A percentile compares a stretch with the other conserved stretches of the same genome.
phyloP scores from a whole-genome alignment of 192 early-diverging fungal species.

The Dispira simplex region DNA sequence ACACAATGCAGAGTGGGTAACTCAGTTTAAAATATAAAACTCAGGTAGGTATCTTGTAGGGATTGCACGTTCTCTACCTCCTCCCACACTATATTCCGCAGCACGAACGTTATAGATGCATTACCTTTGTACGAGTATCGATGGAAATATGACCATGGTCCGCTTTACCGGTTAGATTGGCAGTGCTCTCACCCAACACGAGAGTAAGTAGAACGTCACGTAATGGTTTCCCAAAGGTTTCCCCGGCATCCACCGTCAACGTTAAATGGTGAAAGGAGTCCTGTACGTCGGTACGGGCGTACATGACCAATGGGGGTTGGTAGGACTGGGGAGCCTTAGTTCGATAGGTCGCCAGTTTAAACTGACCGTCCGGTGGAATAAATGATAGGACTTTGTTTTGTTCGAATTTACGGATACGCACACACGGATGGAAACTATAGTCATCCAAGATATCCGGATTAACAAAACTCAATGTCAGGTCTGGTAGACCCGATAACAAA shows the following conservation, averaged over 20 bases:
- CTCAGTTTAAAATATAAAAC: neutral
- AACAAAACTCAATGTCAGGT: constrained; percentile 57
- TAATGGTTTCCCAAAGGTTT: neutral
- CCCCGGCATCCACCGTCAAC: neutral
- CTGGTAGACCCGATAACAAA: constrained; percentile 83
- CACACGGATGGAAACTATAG: constrained; percentile 80
- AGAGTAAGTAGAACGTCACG: neutral
- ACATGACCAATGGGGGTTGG: constrained; percentile 1
- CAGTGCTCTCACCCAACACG: neutral
- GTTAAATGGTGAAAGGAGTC: neutral
- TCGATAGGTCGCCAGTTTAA: constrained; percentile 38
- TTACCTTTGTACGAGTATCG: constrained; percentile 8
- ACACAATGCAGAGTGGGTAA: neutral
- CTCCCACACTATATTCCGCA: neutral
- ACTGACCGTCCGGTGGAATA: constrained; percentile 87
- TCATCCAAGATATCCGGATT: constrained; percentile 62
- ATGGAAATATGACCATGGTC: neutral
- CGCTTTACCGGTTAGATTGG: neutral
- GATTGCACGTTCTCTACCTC: neutral
- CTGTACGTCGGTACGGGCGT: neutral
- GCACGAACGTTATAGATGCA: neutral
- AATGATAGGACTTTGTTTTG: constrained; percentile 67
- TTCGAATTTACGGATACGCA: constrained; percentile 67
- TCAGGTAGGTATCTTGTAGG: neutral
- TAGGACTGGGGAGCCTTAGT: neutral